Base-by-base conservation (phyloP, 306 rosid species). In the Datisca glomerata region DNA sequence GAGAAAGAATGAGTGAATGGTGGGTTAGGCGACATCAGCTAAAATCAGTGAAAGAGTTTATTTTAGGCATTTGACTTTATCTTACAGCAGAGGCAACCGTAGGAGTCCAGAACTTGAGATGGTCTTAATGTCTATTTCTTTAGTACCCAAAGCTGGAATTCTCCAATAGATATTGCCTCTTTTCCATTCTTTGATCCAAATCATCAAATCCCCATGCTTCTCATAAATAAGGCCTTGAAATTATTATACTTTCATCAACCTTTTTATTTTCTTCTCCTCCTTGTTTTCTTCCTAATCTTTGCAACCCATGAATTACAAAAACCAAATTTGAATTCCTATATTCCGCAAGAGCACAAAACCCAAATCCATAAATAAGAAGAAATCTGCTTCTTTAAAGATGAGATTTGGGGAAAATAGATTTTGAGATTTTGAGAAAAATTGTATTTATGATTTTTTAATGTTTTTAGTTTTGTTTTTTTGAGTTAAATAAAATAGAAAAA, bases 281-380 rank as follows among this genome's bases (percentile, higher is more conserved):
- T 17, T 41, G 56, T 44, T 34, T 58, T 27, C 15, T 41, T 35
- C 80, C 69, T 1, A 69, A 42, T 32, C 89, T 74, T 14, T 81
- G 96, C 47, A 81, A 46, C 24, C 82, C 91, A 25, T 85, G 91
- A 49, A 86, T 63, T 43, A 81, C 58, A 2, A 91, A 72, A 27
- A 52, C 93, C 64, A 86, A 51, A 4, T 11, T 59, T 18, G 71
- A 70, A 21, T 67, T 73, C 51, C 31, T 45, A 10, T 75, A 91
- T 36, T 81, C 79, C 47, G 78, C 83, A 7, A 67, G 25, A 86
- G 81, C 24, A 65, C 86, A 53, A 70, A 86, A n/a, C 96, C 96
- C 64, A 86, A 55, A 81, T 86, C 96, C 86, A 78, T 81, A 59
- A 86, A 78, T n/a, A n/a, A n/a, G n/a, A n/a, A n/a, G n/a, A n/a